Conservation (phyloP, 805 yeast species). For the Metschnikowia drakensbergensis region DNA sequence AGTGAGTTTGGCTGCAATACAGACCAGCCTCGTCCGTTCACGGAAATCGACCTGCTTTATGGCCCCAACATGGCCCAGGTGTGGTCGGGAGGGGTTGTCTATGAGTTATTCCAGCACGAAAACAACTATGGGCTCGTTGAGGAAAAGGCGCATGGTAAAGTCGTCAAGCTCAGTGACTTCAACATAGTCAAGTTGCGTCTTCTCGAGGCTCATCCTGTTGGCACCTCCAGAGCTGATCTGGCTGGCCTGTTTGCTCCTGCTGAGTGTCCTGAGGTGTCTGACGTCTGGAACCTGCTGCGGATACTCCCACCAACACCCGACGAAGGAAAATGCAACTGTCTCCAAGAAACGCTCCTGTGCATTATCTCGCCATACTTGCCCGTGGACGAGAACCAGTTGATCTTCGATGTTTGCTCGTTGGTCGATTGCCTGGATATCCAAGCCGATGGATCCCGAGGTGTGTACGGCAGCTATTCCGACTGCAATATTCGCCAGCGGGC, state of each 20-base stretch:
- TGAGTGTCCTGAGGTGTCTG: conserved; percentile 9
- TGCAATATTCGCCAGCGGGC: conserved; percentile 37
- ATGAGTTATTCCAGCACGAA: conserved; percentile 34
- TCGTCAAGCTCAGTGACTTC: conserved; percentile 31
- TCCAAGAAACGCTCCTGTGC: conserved; percentile 39
- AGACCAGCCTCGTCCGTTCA: conserved; percentile 35
- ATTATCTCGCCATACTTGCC: conserved; percentile 25
- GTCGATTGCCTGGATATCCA: conserved; percentile 39
- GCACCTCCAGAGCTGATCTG: conserved; percentile 5
- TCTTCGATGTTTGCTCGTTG: conserved; percentile 32
- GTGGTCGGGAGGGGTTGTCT: conserved; percentile 40
- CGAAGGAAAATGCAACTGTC: conserved; percentile 42
- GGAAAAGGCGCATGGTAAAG: conserved; percentile 23
- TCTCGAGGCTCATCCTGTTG: conserved; percentile 20
- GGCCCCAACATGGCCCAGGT: conserved; percentile 32
- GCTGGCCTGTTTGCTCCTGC: not conserved
- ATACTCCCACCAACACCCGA: conserved; percentile 41
- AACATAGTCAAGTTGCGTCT: conserved; percentile 25
- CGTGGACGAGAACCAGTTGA: conserved; percentile 20
- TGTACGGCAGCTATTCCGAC: conserved; percentile 41
- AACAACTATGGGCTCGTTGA: conserved; percentile 37
- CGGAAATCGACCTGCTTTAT: conserved; percentile 35
- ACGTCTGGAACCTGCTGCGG: conserved; percentile 12
- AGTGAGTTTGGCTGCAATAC: conserved; percentile 40
- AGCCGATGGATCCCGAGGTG: conserved; percentile 33